phyloP scores from a whole-genome alignment of 768 basidiomycete genomes.

The Pluteus cervinus region DNA sequence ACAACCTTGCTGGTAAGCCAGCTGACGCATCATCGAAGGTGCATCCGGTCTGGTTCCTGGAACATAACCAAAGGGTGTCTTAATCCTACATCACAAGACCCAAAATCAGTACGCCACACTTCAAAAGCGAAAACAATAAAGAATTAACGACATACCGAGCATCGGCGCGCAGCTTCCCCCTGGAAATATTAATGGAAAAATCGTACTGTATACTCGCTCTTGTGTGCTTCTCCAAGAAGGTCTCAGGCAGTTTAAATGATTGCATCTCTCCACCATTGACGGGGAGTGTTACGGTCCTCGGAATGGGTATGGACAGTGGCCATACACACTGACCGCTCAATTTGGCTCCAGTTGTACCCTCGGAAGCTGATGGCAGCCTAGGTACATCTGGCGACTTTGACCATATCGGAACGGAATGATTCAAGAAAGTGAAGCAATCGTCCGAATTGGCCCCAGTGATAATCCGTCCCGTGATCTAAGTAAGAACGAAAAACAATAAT shows the following conservation, averaged over 20 bases:
- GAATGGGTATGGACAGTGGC: slow-evolving; percentile 42
- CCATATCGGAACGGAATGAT: slow-evolving; percentile 40
- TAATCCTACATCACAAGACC: slow-evolving; percentile 27
- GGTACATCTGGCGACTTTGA: slow-evolving; percentile 35
- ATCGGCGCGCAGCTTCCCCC: slow-evolving; percentile 43
- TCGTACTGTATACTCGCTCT: slow-evolving; percentile 47
- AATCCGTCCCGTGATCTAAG: slow-evolving; percentile 44
- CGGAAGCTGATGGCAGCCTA: slow-evolving; percentile 34
- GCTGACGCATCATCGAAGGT: slow-evolving; percentile 40
- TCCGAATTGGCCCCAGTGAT: slow-evolving; percentile 39
- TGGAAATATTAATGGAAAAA: slow-evolving; percentile 36
- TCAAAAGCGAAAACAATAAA: not conserved
- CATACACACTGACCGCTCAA: slow-evolving; percentile 41
- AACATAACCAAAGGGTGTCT: slow-evolving; percentile 49
- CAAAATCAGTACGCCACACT: not conserved
- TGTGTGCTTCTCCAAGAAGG: slow-evolving; percentile 45
- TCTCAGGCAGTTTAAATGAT: slow-evolving; percentile 41
- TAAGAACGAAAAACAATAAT: not conserved
- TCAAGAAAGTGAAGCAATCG: slow-evolving; percentile 40
- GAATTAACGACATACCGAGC: slow-evolving; percentile 28
- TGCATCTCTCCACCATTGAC: slow-evolving; percentile 30
- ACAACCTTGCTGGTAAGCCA: slow-evolving; percentile 39
- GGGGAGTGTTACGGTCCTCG: slow-evolving; percentile 34
- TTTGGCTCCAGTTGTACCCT: slow-evolving; percentile 34
- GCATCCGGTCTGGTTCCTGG: slow-evolving; percentile 38